A percentile compares a stretch with the other conserved stretches of the same genome.
phyloP scores from a whole-genome alignment of 495 filamentous ascomycete genomes.

The Lasiosphaeria miniovina region DNA sequence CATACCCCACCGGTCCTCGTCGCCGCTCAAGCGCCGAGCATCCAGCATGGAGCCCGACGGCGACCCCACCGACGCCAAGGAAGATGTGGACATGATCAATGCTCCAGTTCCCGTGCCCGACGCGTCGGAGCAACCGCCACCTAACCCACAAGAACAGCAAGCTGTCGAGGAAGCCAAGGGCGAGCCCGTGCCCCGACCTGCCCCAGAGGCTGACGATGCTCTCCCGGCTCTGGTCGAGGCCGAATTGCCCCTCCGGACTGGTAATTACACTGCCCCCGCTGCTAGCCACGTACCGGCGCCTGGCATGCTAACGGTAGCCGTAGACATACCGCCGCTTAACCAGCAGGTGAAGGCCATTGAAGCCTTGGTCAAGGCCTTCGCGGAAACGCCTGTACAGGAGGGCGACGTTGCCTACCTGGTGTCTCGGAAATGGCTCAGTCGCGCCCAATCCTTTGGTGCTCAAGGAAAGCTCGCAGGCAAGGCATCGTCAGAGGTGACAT shows the following conservation, averaged over 20 bases:
- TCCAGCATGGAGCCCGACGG: constrained; percentile 51
- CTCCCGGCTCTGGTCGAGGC: constrained; percentile 5
- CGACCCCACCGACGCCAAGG: constrained; percentile 26
- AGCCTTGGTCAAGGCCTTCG: constrained; percentile 55
- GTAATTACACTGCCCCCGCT: constrained; percentile 12
- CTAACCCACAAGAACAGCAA: constrained; percentile 9
- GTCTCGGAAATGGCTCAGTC: constrained; percentile 72
- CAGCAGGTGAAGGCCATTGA: constrained; percentile 73
- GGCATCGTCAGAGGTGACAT: constrained; percentile 56
- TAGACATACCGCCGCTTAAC: constrained; percentile 58
- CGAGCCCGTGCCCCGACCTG: neutral
- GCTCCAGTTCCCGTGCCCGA: constrained; percentile 16
- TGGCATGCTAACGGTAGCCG: constrained; percentile 8
- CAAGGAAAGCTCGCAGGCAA: constrained; percentile 56
- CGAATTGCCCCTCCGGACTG: constrained; percentile 24
- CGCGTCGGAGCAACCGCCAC: constrained; percentile 2
- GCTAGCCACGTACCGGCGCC: neutral
- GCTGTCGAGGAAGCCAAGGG: constrained; percentile 2
- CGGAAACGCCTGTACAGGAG: constrained; percentile 54
- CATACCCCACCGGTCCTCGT: constrained; percentile 49
- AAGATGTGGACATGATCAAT: constrained; percentile 51
- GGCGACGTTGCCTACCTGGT: constrained; percentile 75
- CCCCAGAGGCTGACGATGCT: neutral
- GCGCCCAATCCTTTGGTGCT: constrained; percentile 65
- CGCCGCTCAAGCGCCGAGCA: constrained; percentile 53